Evolutionary conservation across 768 basidiomycete genomes (phyloP).

Genomic region (Lyophyllum decastes): DNA sequence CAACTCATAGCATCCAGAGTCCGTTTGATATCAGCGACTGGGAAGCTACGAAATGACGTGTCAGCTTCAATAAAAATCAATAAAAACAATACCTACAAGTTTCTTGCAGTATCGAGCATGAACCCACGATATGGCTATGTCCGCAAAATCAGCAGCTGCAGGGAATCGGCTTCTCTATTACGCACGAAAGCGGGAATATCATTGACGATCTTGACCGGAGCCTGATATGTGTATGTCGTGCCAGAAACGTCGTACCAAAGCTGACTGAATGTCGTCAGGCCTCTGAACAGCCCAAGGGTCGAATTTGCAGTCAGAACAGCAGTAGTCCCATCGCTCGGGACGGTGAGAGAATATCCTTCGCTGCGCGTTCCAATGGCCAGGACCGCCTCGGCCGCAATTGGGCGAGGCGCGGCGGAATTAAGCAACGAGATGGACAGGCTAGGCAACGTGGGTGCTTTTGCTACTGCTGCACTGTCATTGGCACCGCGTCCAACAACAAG

Average conservation of each 20-base stretch:
- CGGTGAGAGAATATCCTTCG: slow-evolving; percentile 60
- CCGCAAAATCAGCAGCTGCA: background rate
- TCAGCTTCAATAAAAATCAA: slow-evolving; percentile 2
- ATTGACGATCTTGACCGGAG: slow-evolving; percentile 54
- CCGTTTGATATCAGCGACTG: slow-evolving; percentile 63
- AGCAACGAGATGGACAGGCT: slow-evolving; percentile 45
- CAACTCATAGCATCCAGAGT: slow-evolving; percentile 77
- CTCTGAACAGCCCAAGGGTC: slow-evolving; percentile 68
- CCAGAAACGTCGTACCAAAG: slow-evolving; percentile 59
- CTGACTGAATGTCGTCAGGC: slow-evolving; percentile 76
- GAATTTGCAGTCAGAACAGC: slow-evolving; percentile 62
- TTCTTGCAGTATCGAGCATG: slow-evolving; percentile 79
- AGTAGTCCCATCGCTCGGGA: slow-evolving; percentile 54
- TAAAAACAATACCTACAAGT: slow-evolving; percentile 50
- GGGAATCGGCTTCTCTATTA: slow-evolving; percentile 2
- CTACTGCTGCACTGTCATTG: slow-evolving; percentile 39
- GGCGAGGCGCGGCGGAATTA: slow-evolving; percentile 27
- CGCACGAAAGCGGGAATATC: slow-evolving; percentile 70
- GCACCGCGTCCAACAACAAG: slow-evolving; percentile 62
- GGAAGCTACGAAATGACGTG: slow-evolving; percentile 42
- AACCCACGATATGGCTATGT: slow-evolving; percentile 71
- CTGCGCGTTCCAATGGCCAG: slow-evolving; percentile 47
- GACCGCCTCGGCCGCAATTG: slow-evolving; percentile 56
- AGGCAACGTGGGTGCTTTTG: slow-evolving; percentile 40
- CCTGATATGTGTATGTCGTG: slow-evolving; percentile 51